Conservation (phyloP, 192 early-diverging fungal species). For the Coemansia sp. region DNA sequence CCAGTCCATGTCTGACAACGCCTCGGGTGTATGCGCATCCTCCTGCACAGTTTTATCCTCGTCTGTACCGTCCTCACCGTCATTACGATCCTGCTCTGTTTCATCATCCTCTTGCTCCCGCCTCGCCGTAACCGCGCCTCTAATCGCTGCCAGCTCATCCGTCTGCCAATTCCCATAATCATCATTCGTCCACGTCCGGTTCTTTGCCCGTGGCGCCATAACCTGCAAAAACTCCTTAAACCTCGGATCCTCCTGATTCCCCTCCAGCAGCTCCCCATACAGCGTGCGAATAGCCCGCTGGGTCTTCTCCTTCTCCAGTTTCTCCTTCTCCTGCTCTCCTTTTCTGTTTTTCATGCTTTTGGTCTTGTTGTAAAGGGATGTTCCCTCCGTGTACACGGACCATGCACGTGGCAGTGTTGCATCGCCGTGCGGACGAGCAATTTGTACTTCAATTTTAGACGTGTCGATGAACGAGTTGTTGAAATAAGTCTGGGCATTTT, state of each 20-base stretch:
- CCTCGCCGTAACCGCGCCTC: slow-evolving; percentile 36
- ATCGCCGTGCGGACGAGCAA: slow-evolving; percentile 87
- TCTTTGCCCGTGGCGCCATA: slow-evolving; percentile 77
- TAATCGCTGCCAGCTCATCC: slow-evolving; percentile 38
- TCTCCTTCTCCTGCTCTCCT: slow-evolving; percentile 28
- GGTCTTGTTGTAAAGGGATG: slow-evolving; percentile 66
- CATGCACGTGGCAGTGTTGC: slow-evolving; percentile 81
- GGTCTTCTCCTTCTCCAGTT: slow-evolving; percentile 42
- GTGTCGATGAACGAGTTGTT: slow-evolving; percentile 93
- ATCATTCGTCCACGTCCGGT: slow-evolving; percentile 91
- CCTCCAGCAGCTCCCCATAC: slow-evolving; percentile 48
- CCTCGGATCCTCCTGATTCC: slow-evolving; percentile 72
- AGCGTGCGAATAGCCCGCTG: slow-evolving; percentile 37
- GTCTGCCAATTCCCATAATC: slow-evolving; percentile 58
- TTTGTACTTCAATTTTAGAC: slow-evolving; percentile 80
- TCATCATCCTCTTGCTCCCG: slow-evolving; percentile 52
- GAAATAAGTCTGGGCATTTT: slow-evolving; percentile 79
- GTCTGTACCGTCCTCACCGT: background rate
- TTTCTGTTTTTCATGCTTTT: slow-evolving; percentile 23
- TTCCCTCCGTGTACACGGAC: slow-evolving; percentile 85
- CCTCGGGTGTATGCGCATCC: slow-evolving; percentile 10
- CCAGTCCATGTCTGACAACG: slow-evolving; percentile 67
- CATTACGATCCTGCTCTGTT: slow-evolving; percentile 16
- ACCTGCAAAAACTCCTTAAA: slow-evolving; percentile 89
- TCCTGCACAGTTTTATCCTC: slow-evolving; percentile 35